Evolutionary conservation across 352 stramenopile species (phyloP).

Genomic region (Pythium grandisporangium): DNA sequence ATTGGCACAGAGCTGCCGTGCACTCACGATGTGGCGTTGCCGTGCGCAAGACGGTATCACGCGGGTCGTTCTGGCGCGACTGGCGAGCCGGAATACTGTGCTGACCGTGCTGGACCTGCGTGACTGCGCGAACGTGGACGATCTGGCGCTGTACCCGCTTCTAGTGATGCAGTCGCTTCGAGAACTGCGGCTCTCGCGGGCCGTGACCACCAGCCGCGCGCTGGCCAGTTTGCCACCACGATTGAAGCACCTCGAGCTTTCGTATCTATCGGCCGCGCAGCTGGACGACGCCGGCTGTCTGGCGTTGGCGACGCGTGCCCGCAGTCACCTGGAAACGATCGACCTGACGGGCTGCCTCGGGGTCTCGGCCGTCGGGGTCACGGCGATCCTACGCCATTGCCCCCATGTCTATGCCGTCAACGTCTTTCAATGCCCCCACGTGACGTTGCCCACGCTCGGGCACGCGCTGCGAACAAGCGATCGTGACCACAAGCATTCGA

Average conservation of each 20-base stretch:
- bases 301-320: conserved; percentile 11
- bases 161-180: conserved; percentile 46
- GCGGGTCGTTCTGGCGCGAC: conserved; percentile 27
- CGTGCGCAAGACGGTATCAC: conserved; percentile 28
- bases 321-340: conserved; percentile 30
- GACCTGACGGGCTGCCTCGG: conserved; percentile 24
- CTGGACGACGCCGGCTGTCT: conserved; percentile 25
- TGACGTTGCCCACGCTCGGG: conserved; percentile 17
- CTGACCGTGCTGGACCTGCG: conserved; percentile 48
- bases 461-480: conserved; percentile 11
- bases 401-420: conserved; percentile 40
- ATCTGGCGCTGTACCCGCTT: conserved; percentile 53
- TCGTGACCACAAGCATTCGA: neutral
- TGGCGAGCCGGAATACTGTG: conserved; percentile 45
- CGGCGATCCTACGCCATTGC: conserved; percentile 23
- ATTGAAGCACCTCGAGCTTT: conserved; percentile 27
- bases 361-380: conserved; percentile 16
- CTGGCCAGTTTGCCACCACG: conserved; percentile 32
- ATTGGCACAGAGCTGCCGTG: conserved; percentile 24
- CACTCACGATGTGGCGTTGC: conserved; percentile 20
- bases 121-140: conserved; percentile 34
- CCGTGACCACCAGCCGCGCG: conserved; percentile 21
- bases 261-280: conserved; percentile 10
- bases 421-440: conserved; percentile 20
- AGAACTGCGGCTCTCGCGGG: conserved; percentile 35